Evolutionary conservation across 768 basidiomycete genomes (phyloP), one percentile per base, ranked within the genome.

Genomic region (Hydnomerulius pinastri): DNA sequence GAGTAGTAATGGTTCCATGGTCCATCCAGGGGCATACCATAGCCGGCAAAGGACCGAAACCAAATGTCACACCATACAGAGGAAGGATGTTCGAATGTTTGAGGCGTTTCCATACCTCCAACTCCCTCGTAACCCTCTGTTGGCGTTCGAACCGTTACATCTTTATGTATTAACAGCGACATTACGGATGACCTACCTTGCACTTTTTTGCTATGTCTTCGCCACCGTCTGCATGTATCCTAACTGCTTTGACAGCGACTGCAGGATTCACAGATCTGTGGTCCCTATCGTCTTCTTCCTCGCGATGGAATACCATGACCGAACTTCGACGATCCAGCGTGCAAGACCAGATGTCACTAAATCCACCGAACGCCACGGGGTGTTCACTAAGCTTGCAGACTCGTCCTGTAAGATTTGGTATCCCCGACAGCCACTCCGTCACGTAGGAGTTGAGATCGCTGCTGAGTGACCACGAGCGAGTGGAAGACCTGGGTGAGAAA

Each of bases 11-110:
- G 5, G 42, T 56, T 27, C 62, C 62, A 30, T 58, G 58, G n/a
- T 60, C 59, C 21, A 58, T 46, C 62, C 62, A 64, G 2, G 59
- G 62, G 36, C 58, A 58, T 32, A 64, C 62, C 58, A 64, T 60
- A 7, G 62, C 56, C 12, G 33, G 39, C 23, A 60, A 53, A 10
- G 37, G 48, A 13, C 62, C 62, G 44, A 62, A 64, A 9, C 53
- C 56, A 2, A 38, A 18, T 4, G 40, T 53, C n/a, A 58, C 43
- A 13, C 62, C 62, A 45, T 48, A 51, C 4, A 64, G 40, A 2
- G 56, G 51, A 7, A 64, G 32, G 8, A 64, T 30, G 27, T 58
- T 46, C 13, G 39, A 30, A 37, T 64, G 63, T 6, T 46, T 23
- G 13, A 64, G 49, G 32, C 43, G 28, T 24, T 49, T 51, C 59